Evolutionary conservation across 2,329 filamentous ascomycete genomes (phyloP), one percentile per base, ranked within the genome.

Genomic region (Alternaria rosae): DNA sequence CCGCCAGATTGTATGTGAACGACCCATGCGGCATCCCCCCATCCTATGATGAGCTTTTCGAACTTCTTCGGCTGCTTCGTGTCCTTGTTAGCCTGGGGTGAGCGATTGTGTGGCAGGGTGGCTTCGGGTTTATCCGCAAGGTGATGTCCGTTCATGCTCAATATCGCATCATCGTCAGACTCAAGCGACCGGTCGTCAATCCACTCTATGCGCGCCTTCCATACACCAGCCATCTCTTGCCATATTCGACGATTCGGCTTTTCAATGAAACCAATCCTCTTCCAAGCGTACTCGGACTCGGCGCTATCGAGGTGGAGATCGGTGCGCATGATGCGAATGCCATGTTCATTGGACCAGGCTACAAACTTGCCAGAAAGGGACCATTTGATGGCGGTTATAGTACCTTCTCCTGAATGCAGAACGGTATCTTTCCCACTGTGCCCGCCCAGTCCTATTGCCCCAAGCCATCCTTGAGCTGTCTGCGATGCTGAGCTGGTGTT

Each of bases 261-360:
- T 75, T 97, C 93, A 62, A 97, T 90, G 76, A 98, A 94, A 23
- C 92, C 94, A 65, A 99, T 92, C 10, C 94, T 87, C 79, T 95
- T 97, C 96, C 96, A 99, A 3, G 94, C 92, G 67, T 91, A 89
- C 15, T 97, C 94, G 2, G 86, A 82, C 73, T 97, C 91, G 12
- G 86, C 85, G 65, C 84, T 89, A 6, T 96, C 92, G 6, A 97
- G 85, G 69, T 94, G 88, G 20, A 96, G 76, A 76, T 95, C 92
- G 5, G 93, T 93, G 38, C 95, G 88, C 94, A 98, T 98, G 63
- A 99, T 95, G 78, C 97, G 97, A 76, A 98, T 96, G 5, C 95
- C 95, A 73, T 96, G 91, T 79, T 99, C 95, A 73, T 98, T 99
- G 42, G 97, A 86, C 95, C 95, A 99, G 0, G 90, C 92, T 1